Evolutionary conservation across 2,329 filamentous ascomycete genomes (phyloP), one percentile per base, ranked within the genome.

Genomic region (Rasamsonia emersonii): DNA sequence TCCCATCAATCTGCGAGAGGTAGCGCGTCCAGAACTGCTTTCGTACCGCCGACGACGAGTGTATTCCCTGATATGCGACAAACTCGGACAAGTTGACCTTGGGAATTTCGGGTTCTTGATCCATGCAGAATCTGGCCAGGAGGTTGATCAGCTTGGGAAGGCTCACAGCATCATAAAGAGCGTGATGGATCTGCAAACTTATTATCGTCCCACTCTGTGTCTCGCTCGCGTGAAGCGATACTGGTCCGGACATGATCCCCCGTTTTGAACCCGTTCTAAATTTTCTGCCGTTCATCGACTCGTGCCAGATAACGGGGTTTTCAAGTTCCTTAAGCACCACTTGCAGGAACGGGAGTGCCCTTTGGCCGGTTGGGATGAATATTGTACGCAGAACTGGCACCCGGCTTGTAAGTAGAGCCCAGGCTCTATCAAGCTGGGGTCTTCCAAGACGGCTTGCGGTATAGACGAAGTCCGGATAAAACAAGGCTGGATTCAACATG

Each of bases 101-200:
- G 28, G 48, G 36, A 14, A 35, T 14, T 10, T 39, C 11, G 7
- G 36, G 8, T 9, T 40, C 28, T 5, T 20, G 14, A 24, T 44
- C 48, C 23, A 45, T 59, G 58, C 53, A 77, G 20, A 64, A 41
- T 4, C 46, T 39, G 39, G 67, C 55, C 9, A 80, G 58, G 24
- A 70, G 58, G 9, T 68, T 50, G 14, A 86, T 61, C 4, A 93
- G 59, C 1, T 69, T 51, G 1, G 78, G 73, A 4, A 95, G 63
- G 45, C 83, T 91, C 38, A 93, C 69, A 4, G 79, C 86, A 53
- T 95, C 89, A 50, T 95, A 96, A 0, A 95, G 65, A 0, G 83
- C 82, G 53, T 96, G 88, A 41, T 94, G 86, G 4, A 95, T 79
- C 16, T 66, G 66, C 4, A 86, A 63, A 2, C 70, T 59, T 27